phyloP scores from a whole-genome alignment of 164 flowering plant genomes.

The Akebia trifoliata region DNA sequence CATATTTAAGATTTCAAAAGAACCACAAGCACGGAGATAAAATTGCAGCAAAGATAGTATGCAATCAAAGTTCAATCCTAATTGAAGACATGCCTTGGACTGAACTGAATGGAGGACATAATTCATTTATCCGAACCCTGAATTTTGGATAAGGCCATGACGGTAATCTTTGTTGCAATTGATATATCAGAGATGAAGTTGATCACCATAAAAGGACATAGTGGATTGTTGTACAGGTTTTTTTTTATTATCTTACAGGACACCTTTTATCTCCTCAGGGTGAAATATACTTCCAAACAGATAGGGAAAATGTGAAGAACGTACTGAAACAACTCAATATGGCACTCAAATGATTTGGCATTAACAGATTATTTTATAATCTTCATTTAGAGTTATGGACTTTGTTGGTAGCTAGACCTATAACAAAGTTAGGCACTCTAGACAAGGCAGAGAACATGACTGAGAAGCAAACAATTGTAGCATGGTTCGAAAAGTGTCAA shows the following conservation, averaged over 20 bases:
- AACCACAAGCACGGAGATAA: not conserved
- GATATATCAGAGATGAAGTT: no score
- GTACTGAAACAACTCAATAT: not conserved
- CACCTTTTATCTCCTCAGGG: not conserved
- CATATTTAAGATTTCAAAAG: not conserved
- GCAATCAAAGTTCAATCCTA: not conserved
- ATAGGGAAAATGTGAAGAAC: not conserved
- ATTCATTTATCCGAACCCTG: no score
- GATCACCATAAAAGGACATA: no score
- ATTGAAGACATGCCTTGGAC: no score
- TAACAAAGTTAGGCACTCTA: not conserved
- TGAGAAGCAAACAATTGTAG: not conserved
- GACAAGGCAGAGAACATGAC: not conserved
- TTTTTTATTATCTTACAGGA: not conserved
- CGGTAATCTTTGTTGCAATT: no score
- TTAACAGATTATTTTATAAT: not conserved
- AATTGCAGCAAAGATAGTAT: not conserved
- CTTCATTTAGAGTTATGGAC: not conserved
- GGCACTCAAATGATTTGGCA: not conserved
- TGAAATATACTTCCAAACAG: not conserved
- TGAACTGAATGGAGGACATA: no score
- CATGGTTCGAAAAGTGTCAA: not conserved
- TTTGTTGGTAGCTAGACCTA: not conserved
- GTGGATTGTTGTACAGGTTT: no score
- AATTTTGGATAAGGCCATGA: no score